Base-by-base conservation (phyloP, 345 rosid genomes). In the Firmiana major region DNA sequence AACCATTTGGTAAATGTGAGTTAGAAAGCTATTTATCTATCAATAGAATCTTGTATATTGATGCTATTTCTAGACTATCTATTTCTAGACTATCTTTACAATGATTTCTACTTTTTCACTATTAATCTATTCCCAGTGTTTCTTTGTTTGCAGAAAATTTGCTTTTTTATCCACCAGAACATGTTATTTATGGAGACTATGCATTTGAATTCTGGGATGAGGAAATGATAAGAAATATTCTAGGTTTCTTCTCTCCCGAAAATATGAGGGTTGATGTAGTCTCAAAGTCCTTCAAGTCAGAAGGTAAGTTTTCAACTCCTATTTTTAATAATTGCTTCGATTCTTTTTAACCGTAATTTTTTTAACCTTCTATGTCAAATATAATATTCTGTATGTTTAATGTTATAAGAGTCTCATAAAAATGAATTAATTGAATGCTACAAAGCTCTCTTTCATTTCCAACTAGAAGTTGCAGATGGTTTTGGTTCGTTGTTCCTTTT, bases 241-340 rank as follows among this genome's bases (percentile, higher is more conserved):
- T 92, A 82, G 86, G 84, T 81, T 89, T 84, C 83, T 92, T 96
- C 83, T 87, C 86, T 42, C 98, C 97, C 16, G 89, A 88, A 79
- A 92, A 96, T 83, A 93, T 96, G 99, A 87, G 99, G 90, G 80
- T 93, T 83, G 98, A 96, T 88, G 92, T 93, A 63, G 83, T 87
- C 72, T 91, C 99, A 0, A 96, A 93, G 84, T 89, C 90, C 68
- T 77, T 86, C 26, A 85, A 85, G 68, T 83, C 89, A 24, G 86
- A 90, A 86, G 98, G 99, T 96, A 83, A 83, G 26, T 11, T 42
- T 62, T 64, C 22, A 22, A 9, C 36, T 43, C 58, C 43, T 36
- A 8, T 34, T 19, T 17, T 79, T 17, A 66, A 6, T 77, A 43
- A 74, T 21, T 55, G 24, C 16, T 5, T 65, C 66, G 34, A 16